Conservation (phyloP, 306 rosid species). For the Trichosanthes cucumerina region DNA sequence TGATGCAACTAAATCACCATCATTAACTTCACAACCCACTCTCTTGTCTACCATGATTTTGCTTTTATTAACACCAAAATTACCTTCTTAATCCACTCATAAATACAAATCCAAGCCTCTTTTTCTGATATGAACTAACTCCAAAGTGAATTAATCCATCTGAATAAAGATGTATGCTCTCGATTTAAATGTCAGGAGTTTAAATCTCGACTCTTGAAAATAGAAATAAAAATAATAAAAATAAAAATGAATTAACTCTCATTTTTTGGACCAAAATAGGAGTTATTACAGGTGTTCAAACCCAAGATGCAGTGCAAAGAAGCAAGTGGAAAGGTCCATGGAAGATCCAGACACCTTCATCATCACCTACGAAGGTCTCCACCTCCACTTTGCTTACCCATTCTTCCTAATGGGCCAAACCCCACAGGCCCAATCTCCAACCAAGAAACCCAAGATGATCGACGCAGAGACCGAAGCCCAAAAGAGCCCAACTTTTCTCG, state of each 20-base stretch:
- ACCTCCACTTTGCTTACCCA: conserved; percentile 78
- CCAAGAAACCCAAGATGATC: conserved; percentile 43
- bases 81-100: background rate
- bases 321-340: conserved; percentile 77
- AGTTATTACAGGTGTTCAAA: conserved; percentile 88
- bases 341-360: conserved; percentile 68
- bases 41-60: conserved; percentile 2
- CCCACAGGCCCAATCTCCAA: conserved; percentile 23
- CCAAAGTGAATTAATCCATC: too few species aligned
- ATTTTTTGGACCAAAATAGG: conserved; percentile 21
- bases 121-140: background rate
- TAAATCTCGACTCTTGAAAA: too few species aligned
- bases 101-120: background rate
- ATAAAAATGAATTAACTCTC: background rate
- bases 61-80: background rate
- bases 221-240: background rate
- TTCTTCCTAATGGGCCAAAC: conserved; percentile 32
- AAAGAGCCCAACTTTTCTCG: conserved; percentile 13
- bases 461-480: conserved; percentile 11
- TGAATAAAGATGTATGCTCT: background rate
- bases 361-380: conserved; percentile 90
- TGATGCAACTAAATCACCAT: background rate
- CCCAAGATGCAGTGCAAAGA: conserved; percentile 87
- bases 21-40: conserved; percentile 14
- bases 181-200: too few species aligned